Base-by-base conservation (phyloP, 805 yeast species). In the Candida bentonensis region DNA sequence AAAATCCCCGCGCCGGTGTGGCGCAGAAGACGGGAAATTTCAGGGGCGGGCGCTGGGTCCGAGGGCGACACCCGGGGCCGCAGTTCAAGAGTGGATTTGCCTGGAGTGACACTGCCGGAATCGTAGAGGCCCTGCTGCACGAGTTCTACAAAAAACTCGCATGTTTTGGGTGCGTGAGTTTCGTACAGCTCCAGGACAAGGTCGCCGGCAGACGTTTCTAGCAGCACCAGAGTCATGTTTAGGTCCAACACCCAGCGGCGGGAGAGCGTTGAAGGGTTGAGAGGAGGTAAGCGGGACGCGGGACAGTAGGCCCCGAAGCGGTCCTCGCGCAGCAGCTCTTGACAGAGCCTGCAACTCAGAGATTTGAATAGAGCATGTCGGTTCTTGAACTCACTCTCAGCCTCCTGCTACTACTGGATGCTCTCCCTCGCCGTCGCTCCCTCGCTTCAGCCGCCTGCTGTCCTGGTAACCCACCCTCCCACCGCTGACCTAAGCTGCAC, bases 1-100 rank as follows among this genome's bases (percentile, higher is more conserved):
- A 30, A 5, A n/a, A 30, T n/a, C 20, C 36, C 36, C 7, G 36
- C 36, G 7, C 36, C 36, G 36, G 36, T 30, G 36, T 30, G 36
- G 7, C 36, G 13, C 17, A 30, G 36, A 5, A 9, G 17, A 4
- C 7, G 13, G 13, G 17, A 5, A 9, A 30, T 9, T 17, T 30
- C 36, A 17, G 36, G 20, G 7, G 7, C 17, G 7, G 36, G 36
- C 5, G 36, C 36, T n/a, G n/a, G n/a, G 17, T 30, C 36, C 7
- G 17, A 11, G 36, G 36, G 17, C 36, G 17, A 11, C 20, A 30
- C 17, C 20, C 36, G 36, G 17, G 36, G 36, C 17, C 36, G 5
- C 13, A 17, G 17, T 11, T 30, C 17, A 9, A 30, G 7, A 9
- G n/a, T 9, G 36, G 13, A 30, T 11, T 30, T 30, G 36, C 7